Conservation (phyloP, 352 stramenopile genomes). For the Phytophthora citricola region DNA sequence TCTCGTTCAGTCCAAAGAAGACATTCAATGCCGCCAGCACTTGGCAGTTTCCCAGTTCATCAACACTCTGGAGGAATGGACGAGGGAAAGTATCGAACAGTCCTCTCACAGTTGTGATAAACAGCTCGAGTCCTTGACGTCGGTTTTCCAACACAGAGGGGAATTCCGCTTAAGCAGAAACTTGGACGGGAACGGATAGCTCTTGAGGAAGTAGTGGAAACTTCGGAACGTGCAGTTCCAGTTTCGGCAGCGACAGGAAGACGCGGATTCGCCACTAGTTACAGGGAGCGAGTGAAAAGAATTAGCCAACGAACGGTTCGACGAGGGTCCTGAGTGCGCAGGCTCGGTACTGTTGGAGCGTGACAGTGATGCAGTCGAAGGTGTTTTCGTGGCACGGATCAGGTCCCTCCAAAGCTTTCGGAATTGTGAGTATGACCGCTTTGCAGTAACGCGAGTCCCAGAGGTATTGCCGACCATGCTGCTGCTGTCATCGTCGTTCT, state of each 20-base stretch:
- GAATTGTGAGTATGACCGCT: slow-evolving; percentile 70
- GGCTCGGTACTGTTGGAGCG: slow-evolving; percentile 15
- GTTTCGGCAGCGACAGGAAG: slow-evolving; percentile 53
- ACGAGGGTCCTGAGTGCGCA: background rate
- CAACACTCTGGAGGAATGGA: slow-evolving; percentile 52
- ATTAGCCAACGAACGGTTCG: slow-evolving; percentile 18
- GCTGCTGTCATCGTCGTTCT: slow-evolving; percentile 24
- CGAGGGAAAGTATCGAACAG: slow-evolving; percentile 63
- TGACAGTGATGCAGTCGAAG: slow-evolving; percentile 26
- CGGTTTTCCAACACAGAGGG: slow-evolving; percentile 43
- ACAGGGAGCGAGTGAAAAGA: slow-evolving; percentile 19
- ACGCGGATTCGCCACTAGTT: slow-evolving; percentile 8
- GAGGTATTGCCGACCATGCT: slow-evolving; percentile 17
- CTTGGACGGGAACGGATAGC: slow-evolving; percentile 63
- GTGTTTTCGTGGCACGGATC: slow-evolving; percentile 48
- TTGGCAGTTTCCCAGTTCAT: slow-evolving; percentile 46
- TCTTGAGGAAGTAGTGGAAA: slow-evolving; percentile 54
- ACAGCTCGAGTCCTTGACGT: slow-evolving; percentile 56
- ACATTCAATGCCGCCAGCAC: slow-evolving; percentile 48
- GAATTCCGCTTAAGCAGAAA: slow-evolving; percentile 54
- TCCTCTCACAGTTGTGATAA: slow-evolving; percentile 48
- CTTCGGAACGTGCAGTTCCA: slow-evolving; percentile 60
- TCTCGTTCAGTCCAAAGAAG: slow-evolving; percentile 56
- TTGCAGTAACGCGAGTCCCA: slow-evolving; percentile 29
- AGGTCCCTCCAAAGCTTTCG: slow-evolving; percentile 64